Percentiles rank a stretch among this genome's conserved stretches.
Evolutionary conservation across 2,329 filamentous ascomycete species (phyloP).

Genomic region (Huntiella moniliformis): DNA sequence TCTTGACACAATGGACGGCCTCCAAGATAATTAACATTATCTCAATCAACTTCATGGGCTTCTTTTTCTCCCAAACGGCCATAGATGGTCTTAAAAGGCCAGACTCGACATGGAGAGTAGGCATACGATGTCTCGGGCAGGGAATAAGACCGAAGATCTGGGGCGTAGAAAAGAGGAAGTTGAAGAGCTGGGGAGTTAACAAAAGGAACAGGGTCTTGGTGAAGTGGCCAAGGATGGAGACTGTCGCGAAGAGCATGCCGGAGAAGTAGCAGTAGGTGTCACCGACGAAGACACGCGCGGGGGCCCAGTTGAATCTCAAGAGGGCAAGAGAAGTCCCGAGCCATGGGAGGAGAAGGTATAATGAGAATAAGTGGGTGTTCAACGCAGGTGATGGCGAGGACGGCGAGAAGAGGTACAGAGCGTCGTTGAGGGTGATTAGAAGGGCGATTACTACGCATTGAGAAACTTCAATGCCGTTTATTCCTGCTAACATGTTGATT

Average conservation of each 20-base stretch:
- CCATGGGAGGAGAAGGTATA: conserved; percentile 88
- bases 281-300: conserved; percentile 84
- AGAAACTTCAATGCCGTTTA: conserved; percentile 92
- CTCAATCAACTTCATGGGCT: conserved; percentile 47
- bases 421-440: conserved; percentile 71
- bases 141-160: conserved; percentile 82
- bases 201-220: conserved; percentile 88
- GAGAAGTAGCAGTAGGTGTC: conserved; percentile 99
- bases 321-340: conserved; percentile 79
- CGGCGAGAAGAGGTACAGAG: conserved; percentile 64
- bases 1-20: conserved; percentile 45
- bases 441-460: conserved; percentile 82
- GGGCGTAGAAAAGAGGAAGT: conserved; percentile 83
- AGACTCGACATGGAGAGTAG: conserved; percentile 68
- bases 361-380: conserved; percentile 87
- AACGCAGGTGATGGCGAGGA: conserved; percentile 75
- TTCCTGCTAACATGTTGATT: conserved; percentile 99
- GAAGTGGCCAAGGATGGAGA: conserved; percentile 92
- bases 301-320: conserved; percentile 86
- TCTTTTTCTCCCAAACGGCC: conserved; percentile 53
- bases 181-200: conserved; percentile 86
- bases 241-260: conserved; percentile 95
- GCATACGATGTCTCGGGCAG: conserved; percentile 81
- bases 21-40: conserved; percentile 49
- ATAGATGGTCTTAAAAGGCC: conserved; percentile 75